These are phyloP conservation scores for Pichia sp. DNA, from an alignment of 1,139 yeast species.

Conservation along the genomic window DNA sequence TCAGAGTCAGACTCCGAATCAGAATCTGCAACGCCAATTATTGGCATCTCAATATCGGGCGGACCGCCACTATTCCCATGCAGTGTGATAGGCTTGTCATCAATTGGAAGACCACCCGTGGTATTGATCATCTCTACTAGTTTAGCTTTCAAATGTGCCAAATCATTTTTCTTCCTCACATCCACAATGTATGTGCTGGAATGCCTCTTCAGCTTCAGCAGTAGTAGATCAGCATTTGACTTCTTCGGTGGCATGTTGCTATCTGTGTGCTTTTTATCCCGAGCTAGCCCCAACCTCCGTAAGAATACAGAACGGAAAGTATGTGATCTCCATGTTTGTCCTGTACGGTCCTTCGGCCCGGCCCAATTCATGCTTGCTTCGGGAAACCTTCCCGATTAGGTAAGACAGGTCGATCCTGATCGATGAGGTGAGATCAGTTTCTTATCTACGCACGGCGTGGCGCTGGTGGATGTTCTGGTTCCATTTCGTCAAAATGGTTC, in stretches of 20 bases:
- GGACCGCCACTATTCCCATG: slow-evolving; percentile 4
- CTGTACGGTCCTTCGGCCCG: too few species aligned
- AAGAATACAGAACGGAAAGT: too few species aligned
- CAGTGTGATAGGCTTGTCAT: slow-evolving; percentile 17
- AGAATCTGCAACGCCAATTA: slow-evolving; percentile 25
- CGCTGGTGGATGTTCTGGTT: too few species aligned
- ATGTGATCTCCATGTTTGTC: too few species aligned
- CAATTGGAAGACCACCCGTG: slow-evolving; percentile 39
- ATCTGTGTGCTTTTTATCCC: too few species aligned
- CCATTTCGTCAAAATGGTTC: too few species aligned
- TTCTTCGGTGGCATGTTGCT: slow-evolving; percentile 21
- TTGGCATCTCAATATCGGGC: slow-evolving; percentile 27
- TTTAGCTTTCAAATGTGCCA: slow-evolving; percentile 29
- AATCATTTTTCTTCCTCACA: slow-evolving; percentile 27
- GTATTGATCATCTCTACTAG: slow-evolving; percentile 35
- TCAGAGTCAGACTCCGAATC: slow-evolving; percentile 19
- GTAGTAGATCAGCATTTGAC: slow-evolving; percentile 10
- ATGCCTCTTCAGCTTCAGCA: slow-evolving; percentile 24
- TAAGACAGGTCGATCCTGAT: too few species aligned
- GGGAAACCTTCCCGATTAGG: too few species aligned
- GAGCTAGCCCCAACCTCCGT: too few species aligned
- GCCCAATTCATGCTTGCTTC: too few species aligned
- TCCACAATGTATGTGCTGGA: slow-evolving; percentile 38
- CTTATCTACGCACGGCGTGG: too few species aligned
- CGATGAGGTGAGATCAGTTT: too few species aligned